Evolutionary conservation across 2,329 filamentous ascomycete genomes (phyloP).

Genomic region (Endoconidiophora polonica): DNA sequence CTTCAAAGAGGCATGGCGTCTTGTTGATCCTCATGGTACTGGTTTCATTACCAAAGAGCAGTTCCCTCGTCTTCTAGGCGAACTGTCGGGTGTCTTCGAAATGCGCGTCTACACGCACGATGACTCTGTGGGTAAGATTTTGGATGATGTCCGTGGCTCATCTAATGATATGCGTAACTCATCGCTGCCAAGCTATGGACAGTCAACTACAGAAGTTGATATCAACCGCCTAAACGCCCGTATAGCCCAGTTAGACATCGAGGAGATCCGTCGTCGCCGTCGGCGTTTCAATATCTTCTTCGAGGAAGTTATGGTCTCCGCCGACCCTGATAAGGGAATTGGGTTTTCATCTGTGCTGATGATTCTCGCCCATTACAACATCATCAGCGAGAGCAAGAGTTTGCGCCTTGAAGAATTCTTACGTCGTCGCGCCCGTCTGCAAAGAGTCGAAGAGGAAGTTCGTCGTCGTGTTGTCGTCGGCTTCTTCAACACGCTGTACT

Average conservation of each 20-base stretch:
- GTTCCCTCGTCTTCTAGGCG: constrained; percentile 75
- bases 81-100: constrained; percentile 87
- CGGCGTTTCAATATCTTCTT: constrained; percentile 86
- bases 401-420: constrained; percentile 89
- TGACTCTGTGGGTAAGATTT: constrained; percentile 68
- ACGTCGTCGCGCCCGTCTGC: constrained; percentile 71
- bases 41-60: constrained; percentile 82
- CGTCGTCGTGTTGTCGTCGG: constrained; percentile 77
- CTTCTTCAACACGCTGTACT: constrained; percentile 91
- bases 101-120: constrained; percentile 93
- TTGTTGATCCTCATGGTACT: constrained; percentile 77
- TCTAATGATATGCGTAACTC: constrained; percentile 31
- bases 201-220: constrained; percentile 46
- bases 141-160: constrained; percentile 63
- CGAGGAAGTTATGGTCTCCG: constrained; percentile 87
- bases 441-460: constrained; percentile 89
- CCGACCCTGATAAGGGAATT: constrained; percentile 77
- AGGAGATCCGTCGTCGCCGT: constrained; percentile 57
- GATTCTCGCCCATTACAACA: constrained; percentile 95
- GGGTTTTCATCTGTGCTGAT: constrained; percentile 84
- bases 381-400: constrained; percentile 95
- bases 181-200: constrained; percentile 36
- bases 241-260: constrained; percentile 55
- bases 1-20: constrained; percentile 97
- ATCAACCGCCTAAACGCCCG: constrained; percentile 58